These are phyloP conservation scores for Scortechinia acanthostroma DNA, from an alignment of 2,329 filamentous ascomycete species.

Conservation along the genomic window DNA sequence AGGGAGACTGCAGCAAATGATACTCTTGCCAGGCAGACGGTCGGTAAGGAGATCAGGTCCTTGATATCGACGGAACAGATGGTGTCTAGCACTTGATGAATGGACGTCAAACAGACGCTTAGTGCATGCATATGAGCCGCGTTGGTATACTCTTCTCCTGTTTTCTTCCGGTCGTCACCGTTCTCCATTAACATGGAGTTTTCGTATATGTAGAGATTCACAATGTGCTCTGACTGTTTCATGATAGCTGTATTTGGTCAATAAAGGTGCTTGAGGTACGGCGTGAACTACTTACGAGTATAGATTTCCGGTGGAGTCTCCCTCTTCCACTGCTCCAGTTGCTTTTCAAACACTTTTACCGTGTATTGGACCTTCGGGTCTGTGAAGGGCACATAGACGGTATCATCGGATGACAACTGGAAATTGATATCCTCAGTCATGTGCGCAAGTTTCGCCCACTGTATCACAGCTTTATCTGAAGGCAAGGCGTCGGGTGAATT, in stretches of 20 bases:
- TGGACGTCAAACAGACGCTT: background rate
- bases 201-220: background rate
- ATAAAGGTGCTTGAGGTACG: no score
- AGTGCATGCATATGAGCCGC: background rate
- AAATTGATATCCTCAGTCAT: slow-evolving; percentile 40
- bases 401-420: slow-evolving; percentile 32
- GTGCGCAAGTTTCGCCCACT: slow-evolving; percentile 20
- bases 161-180: background rate
- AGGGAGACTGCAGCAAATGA: slow-evolving; percentile 41
- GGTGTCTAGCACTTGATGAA: background rate
- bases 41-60: slow-evolving; percentile 29
- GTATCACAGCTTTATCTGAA: slow-evolving; percentile 17
- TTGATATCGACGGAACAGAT: background rate
- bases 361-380: slow-evolving; percentile 40
- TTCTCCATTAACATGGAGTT: background rate
- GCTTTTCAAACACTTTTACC: slow-evolving; percentile 36
- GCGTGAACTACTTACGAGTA: slow-evolving; percentile 1
- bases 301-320: slow-evolving; percentile 21
- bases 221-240: background rate
- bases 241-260: background rate
- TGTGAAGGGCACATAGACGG: slow-evolving; percentile 28
- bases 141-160: background rate
- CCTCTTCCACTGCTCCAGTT: slow-evolving; percentile 30
- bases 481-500: slow-evolving; percentile 14
- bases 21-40: slow-evolving; percentile 34